Conservation (phyloP, 2,329 filamentous ascomycete genomes). For the Fragosphaeria purpurea region DNA sequence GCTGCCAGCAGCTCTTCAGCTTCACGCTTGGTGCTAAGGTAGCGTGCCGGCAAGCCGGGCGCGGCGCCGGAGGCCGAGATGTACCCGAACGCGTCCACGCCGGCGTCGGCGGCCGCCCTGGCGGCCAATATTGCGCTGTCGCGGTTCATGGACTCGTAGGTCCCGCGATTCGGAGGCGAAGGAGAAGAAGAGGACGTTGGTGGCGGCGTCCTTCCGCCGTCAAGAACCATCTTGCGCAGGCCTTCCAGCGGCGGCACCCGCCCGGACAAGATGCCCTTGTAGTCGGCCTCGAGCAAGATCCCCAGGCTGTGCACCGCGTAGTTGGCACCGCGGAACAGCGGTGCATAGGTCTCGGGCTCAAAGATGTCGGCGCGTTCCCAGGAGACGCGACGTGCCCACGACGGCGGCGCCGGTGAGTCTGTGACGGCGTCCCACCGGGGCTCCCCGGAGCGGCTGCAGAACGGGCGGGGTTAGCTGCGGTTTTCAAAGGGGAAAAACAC, state of each 20-base stretch:
- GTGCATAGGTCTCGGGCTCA: conserved; percentile 66
- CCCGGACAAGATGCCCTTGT: conserved; percentile 83
- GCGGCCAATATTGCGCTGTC: conserved; percentile 79
- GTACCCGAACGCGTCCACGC: conserved; percentile 67
- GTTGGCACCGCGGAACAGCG: conserved; percentile 65
- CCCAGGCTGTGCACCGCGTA: conserved; percentile 93
- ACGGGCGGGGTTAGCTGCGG: neutral
- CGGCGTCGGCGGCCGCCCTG: conserved; percentile 56
- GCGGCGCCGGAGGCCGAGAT: conserved; percentile 82
- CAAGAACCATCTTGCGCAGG: conserved; percentile 63
- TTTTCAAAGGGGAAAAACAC: too few relatives aligned
- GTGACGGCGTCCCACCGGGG: conserved; percentile 76
- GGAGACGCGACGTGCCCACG: conserved; percentile 72
- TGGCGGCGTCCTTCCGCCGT: conserved; percentile 36
- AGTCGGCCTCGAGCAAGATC: conserved; percentile 92
- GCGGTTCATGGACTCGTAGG: conserved; percentile 96
- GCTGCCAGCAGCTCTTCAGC: conserved; percentile 49
- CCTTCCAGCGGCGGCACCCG: conserved; percentile 73
- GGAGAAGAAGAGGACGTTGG: neutral
- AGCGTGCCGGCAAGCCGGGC: conserved; percentile 72
- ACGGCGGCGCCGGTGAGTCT: conserved; percentile 57
- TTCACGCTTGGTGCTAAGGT: conserved; percentile 85
- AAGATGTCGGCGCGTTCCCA: conserved; percentile 90
- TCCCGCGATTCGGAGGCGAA: conserved; percentile 37
- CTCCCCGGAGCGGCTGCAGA: conserved; percentile 70